Percentiles rank a stretch among this genome's conserved stretches.
phyloP scores from a whole-genome alignment of 2,329 filamentous ascomycete genomes.

The Xylariaceae sp. region DNA sequence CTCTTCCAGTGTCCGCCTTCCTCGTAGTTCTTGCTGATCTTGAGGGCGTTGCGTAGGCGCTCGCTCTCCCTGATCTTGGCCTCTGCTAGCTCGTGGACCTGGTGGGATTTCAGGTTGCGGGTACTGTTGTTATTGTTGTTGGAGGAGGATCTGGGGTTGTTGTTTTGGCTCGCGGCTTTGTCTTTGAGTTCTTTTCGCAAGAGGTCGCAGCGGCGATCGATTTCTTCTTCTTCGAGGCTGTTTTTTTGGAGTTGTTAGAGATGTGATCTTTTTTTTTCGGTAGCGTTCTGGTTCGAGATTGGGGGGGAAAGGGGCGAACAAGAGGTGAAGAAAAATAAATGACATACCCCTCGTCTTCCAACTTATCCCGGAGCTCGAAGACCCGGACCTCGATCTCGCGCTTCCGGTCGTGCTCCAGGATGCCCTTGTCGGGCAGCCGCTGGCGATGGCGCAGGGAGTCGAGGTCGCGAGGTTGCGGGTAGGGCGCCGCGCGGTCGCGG shows the following conservation, averaged over 20 bases:
- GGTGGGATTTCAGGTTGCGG: slow-evolving; percentile 74
- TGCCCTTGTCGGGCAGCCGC: slow-evolving; percentile 83
- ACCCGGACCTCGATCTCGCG: slow-evolving; percentile 90
- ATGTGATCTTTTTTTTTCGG: too few relatives aligned
- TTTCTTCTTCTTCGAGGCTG: slow-evolving; percentile 81
- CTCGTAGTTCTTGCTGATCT: slow-evolving; percentile 79
- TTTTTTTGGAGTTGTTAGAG: too few relatives aligned
- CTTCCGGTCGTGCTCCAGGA: slow-evolving; percentile 89
- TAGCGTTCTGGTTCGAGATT: too few relatives aligned
- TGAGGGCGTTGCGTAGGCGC: slow-evolving; percentile 75
- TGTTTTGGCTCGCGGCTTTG: slow-evolving; percentile 38
- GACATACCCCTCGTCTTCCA: slow-evolving; percentile 81
- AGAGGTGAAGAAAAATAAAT: not conserved
- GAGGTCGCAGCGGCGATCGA: slow-evolving; percentile 68
- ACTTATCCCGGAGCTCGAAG: slow-evolving; percentile 77
- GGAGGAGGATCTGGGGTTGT: too few relatives aligned
- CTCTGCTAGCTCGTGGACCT: slow-evolving; percentile 92
- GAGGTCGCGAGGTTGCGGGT: slow-evolving; percentile 60
- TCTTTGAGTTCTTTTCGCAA: slow-evolving; percentile 58
- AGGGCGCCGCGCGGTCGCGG: slow-evolving; percentile 74
- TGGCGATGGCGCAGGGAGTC: slow-evolving; percentile 67
- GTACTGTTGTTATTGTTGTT: too few relatives aligned
- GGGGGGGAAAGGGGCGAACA: too few relatives aligned
- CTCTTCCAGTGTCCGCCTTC: slow-evolving; percentile 82
- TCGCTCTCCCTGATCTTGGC: slow-evolving; percentile 97